These are phyloP conservation scores for Davidsoniella australis DNA, from an alignment of 2,329 filamentous ascomycete species.

Conservation along the genomic window DNA sequence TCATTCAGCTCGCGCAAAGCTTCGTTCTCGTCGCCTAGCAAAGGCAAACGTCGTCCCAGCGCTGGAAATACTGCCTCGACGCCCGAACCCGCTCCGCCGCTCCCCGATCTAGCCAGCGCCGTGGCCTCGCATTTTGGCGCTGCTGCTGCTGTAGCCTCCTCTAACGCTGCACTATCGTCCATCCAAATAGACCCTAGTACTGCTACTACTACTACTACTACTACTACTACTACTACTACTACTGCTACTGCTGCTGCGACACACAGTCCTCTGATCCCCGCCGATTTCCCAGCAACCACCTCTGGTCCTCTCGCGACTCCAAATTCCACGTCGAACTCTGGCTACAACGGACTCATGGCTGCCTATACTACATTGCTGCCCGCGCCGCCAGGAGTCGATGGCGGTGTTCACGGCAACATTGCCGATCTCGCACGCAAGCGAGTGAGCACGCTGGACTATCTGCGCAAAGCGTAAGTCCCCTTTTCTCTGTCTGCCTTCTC, in stretches of 20 bases:
- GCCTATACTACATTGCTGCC: slow-evolving; percentile 5
- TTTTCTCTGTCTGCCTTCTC: not conserved
- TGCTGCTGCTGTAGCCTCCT: slow-evolving; percentile 13
- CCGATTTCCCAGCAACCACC: slow-evolving; percentile 10
- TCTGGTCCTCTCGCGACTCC: slow-evolving; percentile 1
- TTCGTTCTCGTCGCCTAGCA: slow-evolving; percentile 28
- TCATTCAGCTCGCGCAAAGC: slow-evolving; percentile 29
- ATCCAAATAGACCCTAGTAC: not conserved
- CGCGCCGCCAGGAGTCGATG: slow-evolving; percentile 23
- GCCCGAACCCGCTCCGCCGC: slow-evolving; percentile 30
- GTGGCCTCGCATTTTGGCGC: slow-evolving; percentile 23
- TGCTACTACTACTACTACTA: not conserved
- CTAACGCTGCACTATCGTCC: no score
- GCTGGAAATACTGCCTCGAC: slow-evolving; percentile 23
- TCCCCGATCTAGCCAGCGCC: slow-evolving; percentile 36
- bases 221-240: not conserved
- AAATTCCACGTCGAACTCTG: not conserved
- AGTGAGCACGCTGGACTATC: slow-evolving; percentile 83
- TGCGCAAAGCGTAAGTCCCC: slow-evolving; percentile 66
- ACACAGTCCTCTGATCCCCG: slow-evolving; percentile 11
- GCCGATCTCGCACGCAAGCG: slow-evolving; percentile 80
- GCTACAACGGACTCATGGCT: slow-evolving; percentile 7
- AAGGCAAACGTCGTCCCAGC: slow-evolving; percentile 23
- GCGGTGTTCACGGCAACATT: slow-evolving; percentile 43
- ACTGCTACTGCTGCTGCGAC: not conserved